Conservation (phyloP, 768 basidiomycete species). For the Lentinula sp. region DNA sequence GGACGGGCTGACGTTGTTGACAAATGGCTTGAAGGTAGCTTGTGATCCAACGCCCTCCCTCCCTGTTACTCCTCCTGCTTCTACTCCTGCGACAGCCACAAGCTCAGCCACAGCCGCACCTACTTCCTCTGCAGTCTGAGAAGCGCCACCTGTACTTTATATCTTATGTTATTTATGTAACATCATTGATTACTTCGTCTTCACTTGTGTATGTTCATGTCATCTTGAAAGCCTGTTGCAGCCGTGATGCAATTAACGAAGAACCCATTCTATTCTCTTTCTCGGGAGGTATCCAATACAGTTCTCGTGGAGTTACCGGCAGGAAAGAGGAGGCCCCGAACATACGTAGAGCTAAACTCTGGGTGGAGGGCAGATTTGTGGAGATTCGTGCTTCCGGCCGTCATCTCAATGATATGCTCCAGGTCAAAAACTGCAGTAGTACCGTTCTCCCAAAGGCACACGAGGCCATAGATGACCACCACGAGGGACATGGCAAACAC, state of each 20-base stretch:
- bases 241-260: no score
- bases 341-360: neutral
- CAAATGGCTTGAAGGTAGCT: slow-evolving; percentile 9
- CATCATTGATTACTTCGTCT: no score
- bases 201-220: no score
- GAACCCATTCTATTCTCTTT: neutral
- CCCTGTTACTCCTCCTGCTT: slow-evolving; percentile 11
- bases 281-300: neutral
- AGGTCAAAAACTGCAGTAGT: neutral
- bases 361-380: neutral
- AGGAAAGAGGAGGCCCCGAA: neutral
- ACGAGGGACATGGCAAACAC: neutral
- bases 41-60: slow-evolving; percentile 11
- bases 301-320: neutral
- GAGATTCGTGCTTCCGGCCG: neutral
- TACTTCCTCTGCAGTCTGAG: neutral
- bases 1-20: slow-evolving; percentile 10
- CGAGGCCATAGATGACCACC: neutral
- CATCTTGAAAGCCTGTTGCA: no score
- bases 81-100: slow-evolving; percentile 10
- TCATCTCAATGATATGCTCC: slow-evolving; percentile 1
- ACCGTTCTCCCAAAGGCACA: neutral
- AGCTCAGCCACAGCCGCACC: neutral
- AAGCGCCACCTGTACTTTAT: neutral
- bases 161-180: neutral